These are phyloP conservation scores for Alopecurus myosuroides DNA, from an alignment of 176 grass and related monocot species.

Conservation along the genomic window DNA sequence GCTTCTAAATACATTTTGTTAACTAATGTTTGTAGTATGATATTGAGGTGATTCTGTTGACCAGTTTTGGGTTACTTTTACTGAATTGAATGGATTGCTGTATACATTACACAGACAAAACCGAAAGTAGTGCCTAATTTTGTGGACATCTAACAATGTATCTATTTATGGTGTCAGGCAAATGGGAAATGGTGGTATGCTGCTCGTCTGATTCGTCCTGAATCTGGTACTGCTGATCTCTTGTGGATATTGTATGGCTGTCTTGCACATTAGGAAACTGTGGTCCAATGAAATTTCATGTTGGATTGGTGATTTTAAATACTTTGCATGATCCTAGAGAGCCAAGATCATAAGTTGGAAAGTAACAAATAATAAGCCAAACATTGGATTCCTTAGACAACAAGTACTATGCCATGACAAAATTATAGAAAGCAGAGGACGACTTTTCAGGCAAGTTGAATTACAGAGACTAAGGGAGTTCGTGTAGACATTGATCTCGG, in stretches of 20 bases:
- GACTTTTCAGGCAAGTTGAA: neutral
- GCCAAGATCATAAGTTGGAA: neutral
- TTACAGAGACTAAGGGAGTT: neutral
- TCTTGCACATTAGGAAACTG: neutral
- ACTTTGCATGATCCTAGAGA: neutral
- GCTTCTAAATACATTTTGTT: slow-evolving; percentile 14
- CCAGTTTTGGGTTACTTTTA: neutral
- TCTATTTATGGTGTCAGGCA: slow-evolving; percentile 33
- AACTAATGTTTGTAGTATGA: neutral
- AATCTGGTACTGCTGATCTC: slow-evolving; percentile 24
- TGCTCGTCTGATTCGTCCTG: slow-evolving; percentile 28
- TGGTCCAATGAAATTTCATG: neutral
- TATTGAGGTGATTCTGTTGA: slow-evolving; percentile 5
- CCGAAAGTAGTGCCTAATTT: neutral
- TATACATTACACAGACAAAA: neutral
- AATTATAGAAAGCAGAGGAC: neutral
- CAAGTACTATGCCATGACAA: neutral
- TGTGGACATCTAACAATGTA: neutral
- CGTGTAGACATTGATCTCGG: neutral
- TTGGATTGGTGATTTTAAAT: neutral
- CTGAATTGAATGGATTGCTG: neutral
- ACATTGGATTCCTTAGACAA: neutral
- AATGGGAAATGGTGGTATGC: slow-evolving; percentile 9
- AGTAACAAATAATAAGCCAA: neutral
- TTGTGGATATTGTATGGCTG: neutral